Evolutionary conservation across 257 asterid genomes (phyloP).

Genomic region (Fraxinus pennsylvanica): DNA sequence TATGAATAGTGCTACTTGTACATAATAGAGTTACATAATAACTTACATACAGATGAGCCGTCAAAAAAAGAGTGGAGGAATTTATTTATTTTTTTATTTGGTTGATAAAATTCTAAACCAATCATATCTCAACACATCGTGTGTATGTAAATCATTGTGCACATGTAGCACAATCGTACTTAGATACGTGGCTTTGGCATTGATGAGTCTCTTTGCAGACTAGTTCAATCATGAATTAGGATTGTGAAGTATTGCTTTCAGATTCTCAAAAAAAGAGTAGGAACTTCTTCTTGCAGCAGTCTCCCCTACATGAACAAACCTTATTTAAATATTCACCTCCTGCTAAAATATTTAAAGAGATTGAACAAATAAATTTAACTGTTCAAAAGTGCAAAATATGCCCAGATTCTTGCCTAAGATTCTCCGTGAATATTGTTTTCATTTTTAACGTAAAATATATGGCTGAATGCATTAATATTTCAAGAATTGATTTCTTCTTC

Average conservation of each 20-base stretch:
- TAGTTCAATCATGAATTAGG: neutral
- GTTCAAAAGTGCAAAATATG: neutral
- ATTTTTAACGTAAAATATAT: neutral
- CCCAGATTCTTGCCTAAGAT: neutral
- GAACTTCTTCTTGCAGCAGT: neutral
- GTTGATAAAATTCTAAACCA: too few relatives aligned
- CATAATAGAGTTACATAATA: too few relatives aligned
- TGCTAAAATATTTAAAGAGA: neutral
- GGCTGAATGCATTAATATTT: constrained; percentile 2
- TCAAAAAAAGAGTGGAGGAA: too few relatives aligned
- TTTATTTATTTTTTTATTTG: too few relatives aligned
- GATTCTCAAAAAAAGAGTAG: neutral
- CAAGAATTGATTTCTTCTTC: neutral
- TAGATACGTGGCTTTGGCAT: neutral
- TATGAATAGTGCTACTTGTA: too few relatives aligned
- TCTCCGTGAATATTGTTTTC: neutral
- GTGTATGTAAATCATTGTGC: too few relatives aligned
- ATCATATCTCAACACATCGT: too few relatives aligned
- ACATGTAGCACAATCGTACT: too few relatives aligned
- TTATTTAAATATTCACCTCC: neutral
- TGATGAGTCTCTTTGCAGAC: neutral
- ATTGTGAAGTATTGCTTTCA: neutral
- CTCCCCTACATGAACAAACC: neutral
- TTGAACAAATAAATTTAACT: neutral
- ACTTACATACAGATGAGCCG: too few relatives aligned